These are phyloP conservation scores for Sugiyamaella marilandica DNA, from an alignment of 805 yeast genomes.

Conservation along the genomic window DNA sequence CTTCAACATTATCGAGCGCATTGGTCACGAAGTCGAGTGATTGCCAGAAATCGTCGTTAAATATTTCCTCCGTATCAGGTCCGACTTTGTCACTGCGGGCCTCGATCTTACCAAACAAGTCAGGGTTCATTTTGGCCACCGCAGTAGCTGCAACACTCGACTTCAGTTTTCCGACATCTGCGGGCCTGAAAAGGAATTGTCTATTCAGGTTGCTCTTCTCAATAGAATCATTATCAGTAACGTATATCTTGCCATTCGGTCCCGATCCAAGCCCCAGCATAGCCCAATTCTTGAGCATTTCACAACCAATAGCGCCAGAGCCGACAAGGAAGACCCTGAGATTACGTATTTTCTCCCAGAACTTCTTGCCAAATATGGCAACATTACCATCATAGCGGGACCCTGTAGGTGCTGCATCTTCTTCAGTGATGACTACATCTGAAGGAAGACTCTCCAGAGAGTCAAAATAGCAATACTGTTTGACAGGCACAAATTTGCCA, in stretches of 20 bases:
- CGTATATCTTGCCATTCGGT: constrained; percentile 72
- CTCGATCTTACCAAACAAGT: constrained; percentile 68
- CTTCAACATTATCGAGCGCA: constrained; percentile 96
- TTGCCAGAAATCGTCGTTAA: constrained; percentile 82
- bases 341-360: constrained; percentile 69
- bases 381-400: constrained; percentile 92
- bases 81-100: constrained; percentile 86
- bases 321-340: constrained; percentile 88
- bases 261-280: constrained; percentile 94
- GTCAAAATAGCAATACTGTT: constrained; percentile 90
- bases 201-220: constrained; percentile 95
- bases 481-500: constrained; percentile 90
- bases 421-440: constrained; percentile 52
- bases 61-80: constrained; percentile 82
- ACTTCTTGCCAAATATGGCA: constrained; percentile 84
- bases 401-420: constrained; percentile 66
- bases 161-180: constrained; percentile 88
- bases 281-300: constrained; percentile 98
- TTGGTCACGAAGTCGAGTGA: constrained; percentile 84
- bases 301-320: constrained; percentile 99
- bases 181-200: constrained; percentile 91
- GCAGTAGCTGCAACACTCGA: constrained; percentile 88
- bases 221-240: constrained; percentile 92
- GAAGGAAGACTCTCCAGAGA: constrained; percentile 84
- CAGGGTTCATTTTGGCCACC: constrained; percentile 80